Percentiles rank a stretch among this genome's conserved stretches.
Conservation (phyloP, 169 alveolate species). For the Cryptosporidium sp. region DNA sequence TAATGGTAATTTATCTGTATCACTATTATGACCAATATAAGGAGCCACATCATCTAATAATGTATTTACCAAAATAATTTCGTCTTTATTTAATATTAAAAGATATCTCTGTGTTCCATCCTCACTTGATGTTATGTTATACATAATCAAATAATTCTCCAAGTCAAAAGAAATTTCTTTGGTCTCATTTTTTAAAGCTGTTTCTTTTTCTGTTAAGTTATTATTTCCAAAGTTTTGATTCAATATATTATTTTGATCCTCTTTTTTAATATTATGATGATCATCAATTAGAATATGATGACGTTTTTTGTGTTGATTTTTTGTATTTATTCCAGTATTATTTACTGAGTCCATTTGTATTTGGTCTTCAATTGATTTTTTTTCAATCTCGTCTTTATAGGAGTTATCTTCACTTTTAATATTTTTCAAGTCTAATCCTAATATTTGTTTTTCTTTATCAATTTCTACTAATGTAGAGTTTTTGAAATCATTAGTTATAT, state of each 20-base stretch:
- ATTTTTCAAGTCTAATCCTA: neutral
- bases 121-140: slow-evolving; percentile 19
- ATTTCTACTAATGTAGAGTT: neutral
- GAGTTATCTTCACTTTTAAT: neutral
- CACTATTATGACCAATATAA: slow-evolving; percentile 22
- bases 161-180: neutral
- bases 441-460: neutral
- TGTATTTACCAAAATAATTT: slow-evolving; percentile 26
- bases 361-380: neutral
- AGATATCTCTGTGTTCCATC: slow-evolving; percentile 12
- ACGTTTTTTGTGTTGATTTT: neutral
- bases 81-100: neutral
- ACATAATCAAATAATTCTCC: neutral
- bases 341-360: neutral
- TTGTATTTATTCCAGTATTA: neutral
- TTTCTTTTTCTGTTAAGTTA: neutral
- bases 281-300: slow-evolving; percentile 4
- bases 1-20: slow-evolving; percentile 37
- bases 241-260: too few species aligned
- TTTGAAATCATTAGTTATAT: neutral
- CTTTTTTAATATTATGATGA: too few species aligned
- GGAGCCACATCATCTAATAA: slow-evolving; percentile 43
- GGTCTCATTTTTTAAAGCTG: neutral
- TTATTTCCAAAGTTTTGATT: neutral
- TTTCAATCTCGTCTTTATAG: neutral